Conservation (phyloP, 495 filamentous ascomycete genomes). For the Podospora appendiculata region DNA sequence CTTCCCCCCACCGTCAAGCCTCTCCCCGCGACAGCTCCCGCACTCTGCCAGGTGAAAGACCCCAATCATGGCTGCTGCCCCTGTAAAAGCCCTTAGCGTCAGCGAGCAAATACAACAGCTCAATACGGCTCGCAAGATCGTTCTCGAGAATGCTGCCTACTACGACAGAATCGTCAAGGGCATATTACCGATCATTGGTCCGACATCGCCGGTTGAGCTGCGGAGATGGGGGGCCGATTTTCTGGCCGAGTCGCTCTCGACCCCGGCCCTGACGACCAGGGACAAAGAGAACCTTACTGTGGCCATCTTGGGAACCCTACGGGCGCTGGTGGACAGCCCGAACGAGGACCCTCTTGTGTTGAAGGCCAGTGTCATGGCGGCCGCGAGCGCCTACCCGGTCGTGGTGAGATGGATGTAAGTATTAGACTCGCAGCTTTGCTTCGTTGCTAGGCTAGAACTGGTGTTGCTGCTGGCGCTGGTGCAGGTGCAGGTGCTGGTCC, state of each 20-base stretch:
- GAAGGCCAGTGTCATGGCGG: slow-evolving; percentile 74
- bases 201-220: slow-evolving; percentile 64
- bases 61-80: slow-evolving; percentile 31
- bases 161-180: slow-evolving; percentile 87
- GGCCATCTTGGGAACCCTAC: slow-evolving; percentile 64
- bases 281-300: slow-evolving; percentile 73
- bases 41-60: background rate
- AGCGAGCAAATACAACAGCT: slow-evolving; percentile 76
- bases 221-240: slow-evolving; percentile 96
- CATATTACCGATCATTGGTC: slow-evolving; percentile 79
- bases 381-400: slow-evolving; percentile 84
- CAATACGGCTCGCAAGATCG: slow-evolving; percentile 77
- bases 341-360: slow-evolving; percentile 68
- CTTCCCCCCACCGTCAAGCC: background rate
- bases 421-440: slow-evolving; percentile 1
- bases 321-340: slow-evolving; percentile 62
- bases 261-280: slow-evolving; percentile 59
- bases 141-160: slow-evolving; percentile 70
- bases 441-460: background rate
- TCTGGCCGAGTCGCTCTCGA: slow-evolving; percentile 90
- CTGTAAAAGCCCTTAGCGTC: slow-evolving; percentile 44
- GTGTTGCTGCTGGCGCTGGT: background rate
- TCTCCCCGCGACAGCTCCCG: background rate
- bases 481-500: background rate
- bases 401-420: slow-evolving; percentile 92